These are phyloP conservation scores for Taphrina deformans DNA, from an alignment of 1,139 yeast species.

Conservation along the genomic window DNA sequence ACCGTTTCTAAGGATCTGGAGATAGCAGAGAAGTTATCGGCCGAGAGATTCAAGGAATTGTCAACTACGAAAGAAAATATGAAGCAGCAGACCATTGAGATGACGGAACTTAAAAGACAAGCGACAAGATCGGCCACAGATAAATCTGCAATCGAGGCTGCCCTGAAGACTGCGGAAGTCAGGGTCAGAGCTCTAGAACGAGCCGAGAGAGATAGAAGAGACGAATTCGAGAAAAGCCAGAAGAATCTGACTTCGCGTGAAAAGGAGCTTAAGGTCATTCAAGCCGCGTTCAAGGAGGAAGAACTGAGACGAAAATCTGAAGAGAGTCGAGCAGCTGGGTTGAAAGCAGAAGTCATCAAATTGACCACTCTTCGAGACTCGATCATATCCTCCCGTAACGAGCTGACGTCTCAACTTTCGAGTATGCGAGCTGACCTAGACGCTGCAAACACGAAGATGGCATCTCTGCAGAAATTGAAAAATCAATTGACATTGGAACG, in stretches of 20 bases:
- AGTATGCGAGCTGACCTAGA: slow-evolving; percentile 15
- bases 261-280: slow-evolving; percentile 29
- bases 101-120: slow-evolving; percentile 15
- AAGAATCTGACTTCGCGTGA: slow-evolving; percentile 21
- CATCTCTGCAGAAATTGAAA: slow-evolving; percentile 39
- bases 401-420: slow-evolving; percentile 4
- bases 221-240: slow-evolving; percentile 39
- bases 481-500: slow-evolving; percentile 49
- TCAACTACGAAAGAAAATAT: slow-evolving; percentile 15
- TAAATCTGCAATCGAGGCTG: slow-evolving; percentile 41
- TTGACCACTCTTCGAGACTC: slow-evolving; percentile 18
- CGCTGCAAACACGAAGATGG: slow-evolving; percentile 5
- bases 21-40: slow-evolving; percentile 37
- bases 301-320: slow-evolving; percentile 27
- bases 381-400: slow-evolving; percentile 15
- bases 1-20: slow-evolving; percentile 30
- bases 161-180: slow-evolving; percentile 34
- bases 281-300: slow-evolving; percentile 30
- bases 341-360: slow-evolving; percentile 18
- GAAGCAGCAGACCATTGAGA: slow-evolving; percentile 11
- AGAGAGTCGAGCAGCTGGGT: slow-evolving; percentile 13
- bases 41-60: slow-evolving; percentile 33
- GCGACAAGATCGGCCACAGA: slow-evolving; percentile 37
- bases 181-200: slow-evolving; percentile 33
- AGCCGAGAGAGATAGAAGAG: slow-evolving; percentile 26